Percentiles rank a stretch among this genome's conserved stretches.
Conservation (phyloP, 2,329 filamentous ascomycete genomes). For the Cryoendolithus antarcticus region DNA sequence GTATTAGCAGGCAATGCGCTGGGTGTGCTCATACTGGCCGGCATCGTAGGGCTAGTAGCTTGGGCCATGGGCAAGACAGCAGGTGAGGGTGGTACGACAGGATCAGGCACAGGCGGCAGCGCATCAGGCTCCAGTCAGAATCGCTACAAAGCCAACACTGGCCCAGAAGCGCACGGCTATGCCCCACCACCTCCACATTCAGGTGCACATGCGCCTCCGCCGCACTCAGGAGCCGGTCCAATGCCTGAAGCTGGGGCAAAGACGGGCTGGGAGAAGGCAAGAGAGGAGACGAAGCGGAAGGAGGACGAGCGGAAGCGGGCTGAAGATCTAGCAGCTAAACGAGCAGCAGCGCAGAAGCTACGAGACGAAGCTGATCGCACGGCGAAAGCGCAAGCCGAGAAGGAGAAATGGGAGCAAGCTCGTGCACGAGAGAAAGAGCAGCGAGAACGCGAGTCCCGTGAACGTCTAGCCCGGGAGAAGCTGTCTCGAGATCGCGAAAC, state of each 20-base stretch:
- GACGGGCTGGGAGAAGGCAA: conserved; percentile 51
- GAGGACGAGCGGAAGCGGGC: conserved; percentile 32
- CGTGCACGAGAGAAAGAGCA: conserved; percentile 36
- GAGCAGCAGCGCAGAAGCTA: conserved; percentile 29
- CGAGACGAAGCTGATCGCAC: conserved; percentile 37
- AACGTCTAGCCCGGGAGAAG: conserved; percentile 31
- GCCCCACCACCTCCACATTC: conserved; percentile 11
- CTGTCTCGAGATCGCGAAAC: neutral
- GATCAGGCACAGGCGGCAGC: conserved; percentile 8
- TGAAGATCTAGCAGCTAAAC: conserved; percentile 46
- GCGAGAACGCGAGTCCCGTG: conserved; percentile 36
- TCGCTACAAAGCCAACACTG: conserved; percentile 13
- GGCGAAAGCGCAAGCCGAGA: conserved; percentile 35
- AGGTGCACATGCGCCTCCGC: conserved; percentile 8
- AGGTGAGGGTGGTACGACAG: conserved; percentile 33
- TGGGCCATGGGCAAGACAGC: conserved; percentile 64
- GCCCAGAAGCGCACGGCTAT: conserved; percentile 13
- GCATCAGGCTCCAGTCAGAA: conserved; percentile 17
- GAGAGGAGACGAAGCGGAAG: conserved; percentile 50
- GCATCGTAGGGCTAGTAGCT: conserved; percentile 62
- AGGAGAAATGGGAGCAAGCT: conserved; percentile 39
- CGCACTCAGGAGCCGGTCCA: conserved; percentile 12
- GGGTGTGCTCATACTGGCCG: conserved; percentile 58
- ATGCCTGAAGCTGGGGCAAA: conserved; percentile 13
- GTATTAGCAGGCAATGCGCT: conserved; percentile 57